A percentile compares a stretch with the other conserved stretches of the same genome.
Evolutionary conservation across 2,329 filamentous ascomycete species (phyloP).

Genomic region (Aphanocladium album): DNA sequence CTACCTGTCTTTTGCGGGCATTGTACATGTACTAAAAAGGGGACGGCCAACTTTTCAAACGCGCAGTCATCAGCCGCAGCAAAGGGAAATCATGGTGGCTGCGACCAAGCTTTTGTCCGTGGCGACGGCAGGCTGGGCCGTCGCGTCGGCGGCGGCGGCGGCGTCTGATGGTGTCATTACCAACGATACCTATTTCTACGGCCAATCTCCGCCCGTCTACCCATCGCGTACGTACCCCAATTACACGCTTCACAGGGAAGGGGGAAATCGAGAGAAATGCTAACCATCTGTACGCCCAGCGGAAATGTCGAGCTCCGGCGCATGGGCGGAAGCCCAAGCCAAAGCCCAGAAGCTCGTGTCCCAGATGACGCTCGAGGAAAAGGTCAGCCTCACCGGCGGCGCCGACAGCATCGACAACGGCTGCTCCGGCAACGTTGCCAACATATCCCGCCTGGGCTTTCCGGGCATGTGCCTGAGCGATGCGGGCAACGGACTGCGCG

Average conservation of each 20-base stretch:
- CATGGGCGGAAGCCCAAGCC: slow-evolving; percentile 62
- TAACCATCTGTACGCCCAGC: slow-evolving; percentile 26
- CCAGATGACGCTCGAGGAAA: slow-evolving; percentile 70
- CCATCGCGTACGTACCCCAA: slow-evolving; percentile 40
- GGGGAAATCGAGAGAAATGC: neutral
- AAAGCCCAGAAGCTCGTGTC: slow-evolving; percentile 66
- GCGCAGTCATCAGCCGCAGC: too few relatives aligned
- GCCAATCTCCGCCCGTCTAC: slow-evolving; percentile 45
- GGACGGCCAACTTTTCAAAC: too few relatives aligned
- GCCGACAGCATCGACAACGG: slow-evolving; percentile 44
- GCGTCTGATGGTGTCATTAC: slow-evolving; percentile 25
- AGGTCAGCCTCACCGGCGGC: slow-evolving; percentile 73
- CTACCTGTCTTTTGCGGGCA: too few relatives aligned
- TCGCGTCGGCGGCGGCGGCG: slow-evolving; percentile 3
- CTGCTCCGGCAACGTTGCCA: slow-evolving; percentile 42
- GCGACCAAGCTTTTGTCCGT: neutral
- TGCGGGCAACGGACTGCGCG: slow-evolving; percentile 39
- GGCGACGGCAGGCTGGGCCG: slow-evolving; percentile 10
- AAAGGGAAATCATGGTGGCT: slow-evolving; percentile 3
- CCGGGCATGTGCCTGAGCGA: slow-evolving; percentile 42
- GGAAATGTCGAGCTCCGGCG: slow-evolving; percentile 53
- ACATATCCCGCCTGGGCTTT: slow-evolving; percentile 35
- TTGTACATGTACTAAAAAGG: too few relatives aligned
- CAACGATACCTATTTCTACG: slow-evolving; percentile 42
- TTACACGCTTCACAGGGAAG: neutral